These are phyloP conservation scores for Alternaria brassicae DNA, from an alignment of 2,329 filamentous ascomycete species.

Conservation along the genomic window DNA sequence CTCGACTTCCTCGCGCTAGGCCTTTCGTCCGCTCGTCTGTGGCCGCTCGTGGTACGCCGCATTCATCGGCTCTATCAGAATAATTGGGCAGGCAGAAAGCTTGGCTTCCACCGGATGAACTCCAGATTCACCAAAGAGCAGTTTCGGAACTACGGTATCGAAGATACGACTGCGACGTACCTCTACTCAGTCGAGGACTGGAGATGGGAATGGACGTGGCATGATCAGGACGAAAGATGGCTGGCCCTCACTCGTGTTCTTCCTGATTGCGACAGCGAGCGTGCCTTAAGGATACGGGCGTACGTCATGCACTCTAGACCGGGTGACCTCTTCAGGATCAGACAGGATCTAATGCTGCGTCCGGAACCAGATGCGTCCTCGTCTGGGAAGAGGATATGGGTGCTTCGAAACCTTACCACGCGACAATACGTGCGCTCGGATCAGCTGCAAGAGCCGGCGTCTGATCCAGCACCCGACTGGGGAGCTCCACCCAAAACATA, in stretches of 20 bases:
- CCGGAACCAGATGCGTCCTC: neutral
- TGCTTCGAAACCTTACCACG: constrained; percentile 21
- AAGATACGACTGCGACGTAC: neutral
- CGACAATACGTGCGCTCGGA: constrained; percentile 23
- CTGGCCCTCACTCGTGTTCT: neutral
- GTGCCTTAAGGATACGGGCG: neutral
- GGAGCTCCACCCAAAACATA: neutral
- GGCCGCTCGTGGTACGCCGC: constrained; percentile 10
- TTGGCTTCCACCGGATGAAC: constrained; percentile 7
- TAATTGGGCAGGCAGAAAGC: constrained; percentile 11
- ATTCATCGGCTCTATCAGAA: constrained; percentile 9
- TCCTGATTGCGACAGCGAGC: neutral
- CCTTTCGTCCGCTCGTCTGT: constrained; percentile 13
- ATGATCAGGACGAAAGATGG: neutral
- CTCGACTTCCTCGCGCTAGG: constrained; percentile 10
- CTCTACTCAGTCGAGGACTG: neutral
- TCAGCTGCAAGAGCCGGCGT: constrained; percentile 1
- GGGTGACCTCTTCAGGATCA: neutral
- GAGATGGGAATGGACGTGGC: neutral
- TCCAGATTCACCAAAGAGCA: neutral
- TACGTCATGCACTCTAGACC: neutral
- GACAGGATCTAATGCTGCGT: constrained; percentile 5
- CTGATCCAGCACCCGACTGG: neutral
- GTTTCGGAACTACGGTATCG: neutral
- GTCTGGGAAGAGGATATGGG: constrained; percentile 11